These are phyloP conservation scores for Ligustrum vulgare DNA, from an alignment of 257 asterid genomes.

Conservation along the genomic window DNA sequence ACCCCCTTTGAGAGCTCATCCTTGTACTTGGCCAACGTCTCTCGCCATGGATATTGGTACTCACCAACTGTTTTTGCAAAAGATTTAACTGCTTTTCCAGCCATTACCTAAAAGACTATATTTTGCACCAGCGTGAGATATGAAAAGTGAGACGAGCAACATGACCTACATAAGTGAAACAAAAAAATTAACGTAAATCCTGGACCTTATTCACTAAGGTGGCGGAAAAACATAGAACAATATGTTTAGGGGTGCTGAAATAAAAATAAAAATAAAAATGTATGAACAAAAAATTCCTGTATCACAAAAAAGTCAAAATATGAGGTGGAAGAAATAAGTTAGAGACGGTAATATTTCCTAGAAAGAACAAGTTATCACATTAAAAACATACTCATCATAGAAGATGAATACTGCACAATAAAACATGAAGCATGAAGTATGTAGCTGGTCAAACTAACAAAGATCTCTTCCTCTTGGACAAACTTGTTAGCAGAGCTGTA, in stretches of 20 bases:
- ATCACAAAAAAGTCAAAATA: too few relatives aligned
- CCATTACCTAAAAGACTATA: constrained; percentile 42
- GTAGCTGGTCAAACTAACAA: too few relatives aligned
- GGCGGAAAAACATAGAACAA: not conserved
- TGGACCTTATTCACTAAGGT: not conserved
- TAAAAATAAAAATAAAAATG: too few relatives aligned
- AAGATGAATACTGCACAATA: too few relatives aligned
- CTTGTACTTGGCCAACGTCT: constrained; percentile 69
- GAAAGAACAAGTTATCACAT: too few relatives aligned
- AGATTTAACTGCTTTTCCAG: constrained; percentile 68
- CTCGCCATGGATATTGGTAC: constrained; percentile 71
- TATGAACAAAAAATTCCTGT: not conserved
- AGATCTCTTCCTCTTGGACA: too few relatives aligned
- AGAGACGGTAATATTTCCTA: too few relatives aligned
- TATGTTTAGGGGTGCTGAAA: not conserved
- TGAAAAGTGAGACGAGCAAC: not conserved
- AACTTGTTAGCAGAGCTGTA: too few relatives aligned
- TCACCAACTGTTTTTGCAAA: constrained; percentile 72
- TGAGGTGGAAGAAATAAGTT: too few relatives aligned
- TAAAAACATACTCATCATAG: too few relatives aligned
- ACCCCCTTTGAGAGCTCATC: constrained; percentile 89
- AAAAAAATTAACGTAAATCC: not conserved
- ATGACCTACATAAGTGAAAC: not conserved
- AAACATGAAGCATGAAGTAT: too few relatives aligned
- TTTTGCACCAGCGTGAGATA: constrained; percentile 15